Evolutionary conservation across 306 rosid species (phyloP), one percentile per base, ranked within the genome.

Genomic region (Prunus kanzakura): DNA sequence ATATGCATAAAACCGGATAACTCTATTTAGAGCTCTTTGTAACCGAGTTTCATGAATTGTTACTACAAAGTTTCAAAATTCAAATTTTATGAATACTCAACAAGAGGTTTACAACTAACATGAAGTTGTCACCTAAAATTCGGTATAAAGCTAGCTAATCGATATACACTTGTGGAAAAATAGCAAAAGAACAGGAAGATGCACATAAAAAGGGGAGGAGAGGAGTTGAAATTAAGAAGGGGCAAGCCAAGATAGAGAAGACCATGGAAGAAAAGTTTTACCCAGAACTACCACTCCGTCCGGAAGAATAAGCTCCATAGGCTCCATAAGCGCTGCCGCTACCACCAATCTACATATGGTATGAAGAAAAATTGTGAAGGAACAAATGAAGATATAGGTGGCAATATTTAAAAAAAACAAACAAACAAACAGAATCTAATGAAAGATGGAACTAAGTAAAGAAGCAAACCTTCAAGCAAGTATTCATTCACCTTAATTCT

Each of bases 281-380:
- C 98, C 99, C 93, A 77, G 95, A 88, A 79, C 86, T 57, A 73
- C 88, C 84, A 80, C 84, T 66, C 46, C 96, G 90, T 75, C 97
- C 93, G 51, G 87, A 76, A 69, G 99, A 83, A 88, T 86, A 91
- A 84, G 82, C 83, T 76, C 97, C 98, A 87, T 96, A 95, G 77
- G 91, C 93, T 69, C 97, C 96, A 78, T 94, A 95, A 74, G 89
- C 89, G 41, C 90, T 20, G 78, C 96, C 79, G 35, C 85, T 72
- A 58, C 93, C 75, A 58, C 90, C 96, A 81, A 89, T 84, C 99
- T 96, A 79, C 76, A 91, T 65, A 83, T 77, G 43, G 76, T 49
- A 75, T 52, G 67, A 67, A 82, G 66, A 72, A 86, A 78, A 29
- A 51, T 78, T 69, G 56, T 22, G 69, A 72, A 79, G 65, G n/a